Base-by-base conservation (phyloP, 495 filamentous ascomycete genomes). In the Penicillium desertorum region DNA sequence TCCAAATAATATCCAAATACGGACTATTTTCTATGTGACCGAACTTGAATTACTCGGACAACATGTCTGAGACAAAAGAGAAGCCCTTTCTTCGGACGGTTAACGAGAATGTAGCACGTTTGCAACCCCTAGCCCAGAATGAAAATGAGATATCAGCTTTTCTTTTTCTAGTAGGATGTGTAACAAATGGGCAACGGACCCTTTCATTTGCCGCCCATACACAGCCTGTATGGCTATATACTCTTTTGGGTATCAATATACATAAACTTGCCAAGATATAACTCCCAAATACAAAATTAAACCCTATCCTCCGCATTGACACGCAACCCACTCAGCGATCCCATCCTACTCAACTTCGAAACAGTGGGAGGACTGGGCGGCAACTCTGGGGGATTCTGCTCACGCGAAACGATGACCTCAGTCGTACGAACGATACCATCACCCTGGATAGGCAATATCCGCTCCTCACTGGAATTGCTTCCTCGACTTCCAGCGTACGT, bases 401-500 rank as follows among this genome's bases (percentile, higher is more conserved):
- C 17, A n/a, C 36, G 39, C 25, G 58, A 61, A 10, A 68, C 55
- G 37, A 39, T 52, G 12, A 68, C 63, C 54, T 65, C 65, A 4
- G 62, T 68, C 4, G 65, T 65, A 14, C 57, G 45, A 22, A 63
- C 30, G n/a, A 68, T 68, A 0, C 57, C 57, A 3, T 46, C 51
- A 10, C 62, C 55, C 32, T 41, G 36, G 19, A 12, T 2, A 11
- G 49, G 36, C 9, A 68, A 48, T 5, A 68, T 68, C 29, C 55
- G 49, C 45, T 68, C 65, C 36, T 68, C 62, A 23, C 62, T 68
- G 19, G 53, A 60, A 44, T 68, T 68, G 23, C 45, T 56, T 1
- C 36, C 23, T 6, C 19, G 25, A 11, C 50, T 44, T 16, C 45
- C 45, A 16, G 48, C n/a, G 20, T 54, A 51, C 5, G 44, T 55